phyloP scores from a whole-genome alignment of 2,329 filamentous ascomycete species.

The Penicillium sp. region DNA sequence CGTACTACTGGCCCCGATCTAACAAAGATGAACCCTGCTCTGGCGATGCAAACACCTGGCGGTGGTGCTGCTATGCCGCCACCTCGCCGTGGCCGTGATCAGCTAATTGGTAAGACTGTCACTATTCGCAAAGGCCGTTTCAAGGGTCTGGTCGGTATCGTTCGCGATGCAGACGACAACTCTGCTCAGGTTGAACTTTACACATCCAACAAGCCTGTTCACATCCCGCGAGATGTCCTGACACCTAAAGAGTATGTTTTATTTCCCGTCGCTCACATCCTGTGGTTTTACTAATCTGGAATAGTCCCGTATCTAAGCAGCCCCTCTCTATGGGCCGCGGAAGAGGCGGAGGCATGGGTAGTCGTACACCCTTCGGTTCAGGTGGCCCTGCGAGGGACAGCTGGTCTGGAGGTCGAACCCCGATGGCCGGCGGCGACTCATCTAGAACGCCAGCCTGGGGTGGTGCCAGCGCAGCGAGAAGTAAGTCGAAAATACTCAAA shows the following conservation, averaged over 20 bases:
- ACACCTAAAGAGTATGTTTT: constrained; percentile 74
- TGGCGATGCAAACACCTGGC: constrained; percentile 67
- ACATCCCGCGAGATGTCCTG: constrained; percentile 78
- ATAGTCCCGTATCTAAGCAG: constrained; percentile 66
- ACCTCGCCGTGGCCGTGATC: constrained; percentile 75
- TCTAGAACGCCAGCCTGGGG: constrained; percentile 79
- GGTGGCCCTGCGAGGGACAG: constrained; percentile 48
- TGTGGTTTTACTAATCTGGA: constrained; percentile 16
- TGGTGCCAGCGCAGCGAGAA: constrained; percentile 54
- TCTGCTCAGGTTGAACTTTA: constrained; percentile 90
- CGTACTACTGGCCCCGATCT: constrained; percentile 76
- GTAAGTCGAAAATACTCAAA: constrained; percentile 51
- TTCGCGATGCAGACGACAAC: constrained; percentile 88
- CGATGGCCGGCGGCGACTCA: constrained; percentile 59
- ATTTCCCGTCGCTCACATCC: neutral
- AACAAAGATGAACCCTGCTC: constrained; percentile 86
- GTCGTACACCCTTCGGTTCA: constrained; percentile 51
- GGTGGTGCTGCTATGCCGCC: constrained; percentile 61
- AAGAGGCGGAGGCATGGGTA: constrained; percentile 30
- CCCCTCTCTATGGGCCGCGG: constrained; percentile 70
- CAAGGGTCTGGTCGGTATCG: constrained; percentile 91
- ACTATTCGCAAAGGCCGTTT: constrained; percentile 83
- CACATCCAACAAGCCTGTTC: constrained; percentile 89
- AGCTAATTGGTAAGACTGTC: constrained; percentile 86
- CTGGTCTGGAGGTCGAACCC: constrained; percentile 71